Conservation (phyloP, 1,139 yeast genomes). For the Arxiozyma slooffiae region DNA sequence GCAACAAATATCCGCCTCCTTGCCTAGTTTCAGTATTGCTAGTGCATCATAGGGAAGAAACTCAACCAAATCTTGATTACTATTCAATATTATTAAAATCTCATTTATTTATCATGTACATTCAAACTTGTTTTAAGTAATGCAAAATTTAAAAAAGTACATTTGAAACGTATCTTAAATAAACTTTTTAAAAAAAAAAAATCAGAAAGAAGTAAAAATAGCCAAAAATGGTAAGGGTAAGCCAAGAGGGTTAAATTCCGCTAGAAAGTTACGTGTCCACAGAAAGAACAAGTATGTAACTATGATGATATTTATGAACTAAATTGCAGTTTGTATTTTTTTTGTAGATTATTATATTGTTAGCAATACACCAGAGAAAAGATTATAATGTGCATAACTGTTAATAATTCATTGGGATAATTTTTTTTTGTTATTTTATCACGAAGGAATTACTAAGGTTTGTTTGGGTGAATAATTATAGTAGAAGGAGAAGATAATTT, state of each 20-base stretch:
- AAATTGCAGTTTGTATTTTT: background rate
- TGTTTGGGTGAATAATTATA: no score
- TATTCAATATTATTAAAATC: background rate
- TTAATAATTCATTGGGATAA: no score
- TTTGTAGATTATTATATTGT: background rate
- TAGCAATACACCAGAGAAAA: no score
- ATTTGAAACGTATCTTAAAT: no score
- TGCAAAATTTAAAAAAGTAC: no score
- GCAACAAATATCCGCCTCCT: background rate
- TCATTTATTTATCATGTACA: no score
- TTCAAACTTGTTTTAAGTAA: no score
- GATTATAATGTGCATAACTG: background rate
- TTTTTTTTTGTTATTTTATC: no score
- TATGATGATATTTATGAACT: background rate
- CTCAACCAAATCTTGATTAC: background rate
- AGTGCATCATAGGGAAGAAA: background rate
- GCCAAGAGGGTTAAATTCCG: conserved; percentile 82
- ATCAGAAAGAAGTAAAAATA: conserved; percentile 6
- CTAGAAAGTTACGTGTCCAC: conserved; percentile 99
- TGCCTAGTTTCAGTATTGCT: background rate
- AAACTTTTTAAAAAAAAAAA: background rate
- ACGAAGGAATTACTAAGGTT: no score
- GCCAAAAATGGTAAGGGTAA: conserved; percentile 35
- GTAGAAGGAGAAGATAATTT: no score
- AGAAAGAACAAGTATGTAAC: conserved; percentile 76